Evolutionary conservation across 2,329 filamentous ascomycete species (phyloP), one percentile per base, ranked within the genome.

Genomic region (Aspergillus sp.): DNA sequence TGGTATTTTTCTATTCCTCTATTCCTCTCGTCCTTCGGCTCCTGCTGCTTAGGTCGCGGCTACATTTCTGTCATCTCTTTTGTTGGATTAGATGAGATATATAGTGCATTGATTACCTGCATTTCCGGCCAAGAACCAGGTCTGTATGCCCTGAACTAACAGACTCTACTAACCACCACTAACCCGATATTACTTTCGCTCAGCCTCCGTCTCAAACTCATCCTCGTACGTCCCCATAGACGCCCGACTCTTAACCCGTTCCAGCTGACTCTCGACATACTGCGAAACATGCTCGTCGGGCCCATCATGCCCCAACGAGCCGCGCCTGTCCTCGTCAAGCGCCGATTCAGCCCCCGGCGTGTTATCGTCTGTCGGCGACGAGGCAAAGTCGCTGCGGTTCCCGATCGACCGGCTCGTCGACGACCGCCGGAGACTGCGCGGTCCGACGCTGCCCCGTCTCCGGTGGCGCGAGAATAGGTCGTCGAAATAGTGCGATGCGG

Each of bases 401-500:
- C 85, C 83, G 36, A 96, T 86, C 29, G 85, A 93, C 25, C 89
- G 78, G 26, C 76, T 77, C 0, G 84, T 88, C 4, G 86, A 89
- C 4, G 83, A 86, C 35, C 86, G 78, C 24, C 85, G 80, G 47
- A 89, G 68, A 12, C 68, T 66, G 13, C 71, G 71, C 44, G 66
- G 70, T 48, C 44, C 61, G 49, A 41, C 63, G 50, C 37, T 53
- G 37, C 31, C 60, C 45, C 49, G 65, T 44, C 63, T 68, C 45
- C 34, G 51, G 38, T 42, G 68, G 22, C 79, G 74, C 33, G 72
- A 71, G 58, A 93, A 82, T 38, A 86, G 76, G 52, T 96, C 89
- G 51, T 96, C 89, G 55, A 96, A 96, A 68, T 96, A 96, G 58
- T 95, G 88, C 5, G 82, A 74, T 62, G 93, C 89, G 25, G 80